A percentile compares a stretch with the other conserved stretches of the same genome.
These are phyloP conservation scores for Cornus suecica DNA, from an alignment of 148 eudicot genomes.

Conservation along the genomic window DNA sequence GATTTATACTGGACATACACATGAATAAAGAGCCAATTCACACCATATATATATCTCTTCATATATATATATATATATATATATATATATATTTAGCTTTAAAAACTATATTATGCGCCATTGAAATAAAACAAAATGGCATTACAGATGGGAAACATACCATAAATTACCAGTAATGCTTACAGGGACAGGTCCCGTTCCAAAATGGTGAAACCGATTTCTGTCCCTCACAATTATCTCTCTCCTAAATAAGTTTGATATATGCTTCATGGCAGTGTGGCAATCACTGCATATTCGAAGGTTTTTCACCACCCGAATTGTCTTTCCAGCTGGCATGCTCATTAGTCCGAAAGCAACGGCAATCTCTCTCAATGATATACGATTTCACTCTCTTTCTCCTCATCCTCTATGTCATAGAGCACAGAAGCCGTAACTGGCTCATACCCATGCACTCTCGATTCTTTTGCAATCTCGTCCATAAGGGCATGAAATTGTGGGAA, in stretches of 20 bases:
- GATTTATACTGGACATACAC: too few relatives aligned
- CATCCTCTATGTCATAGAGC: conserved; percentile 13
- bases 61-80: too few relatives aligned
- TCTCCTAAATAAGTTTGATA: neutral
- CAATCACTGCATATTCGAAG: conserved; percentile 9
- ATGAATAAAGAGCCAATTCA: too few relatives aligned
- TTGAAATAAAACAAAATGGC: neutral
- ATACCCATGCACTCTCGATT: conserved; percentile 17
- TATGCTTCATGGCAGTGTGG: neutral
- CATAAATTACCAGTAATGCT: neutral
- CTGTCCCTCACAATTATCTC: conserved; percentile 2
- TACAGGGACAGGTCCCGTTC: neutral
- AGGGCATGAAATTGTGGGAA: conserved; percentile 22
- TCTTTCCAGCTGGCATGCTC: conserved; percentile 9
- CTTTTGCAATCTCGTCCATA: conserved; percentile 11
- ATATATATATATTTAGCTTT: too few relatives aligned
- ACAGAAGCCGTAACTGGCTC: conserved; percentile 7
- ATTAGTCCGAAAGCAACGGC: conserved; percentile 12
- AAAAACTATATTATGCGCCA: too few relatives aligned
- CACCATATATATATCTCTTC: too few relatives aligned
- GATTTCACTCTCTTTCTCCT: conserved; percentile 10
- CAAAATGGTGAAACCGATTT: neutral
- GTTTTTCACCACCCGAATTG: conserved; percentile 7
- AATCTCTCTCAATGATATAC: conserved; percentile 7
- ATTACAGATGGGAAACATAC: neutral